Conservation (phyloP, 2,329 filamentous ascomycete species). For the Periglandula ipomoeae region DNA sequence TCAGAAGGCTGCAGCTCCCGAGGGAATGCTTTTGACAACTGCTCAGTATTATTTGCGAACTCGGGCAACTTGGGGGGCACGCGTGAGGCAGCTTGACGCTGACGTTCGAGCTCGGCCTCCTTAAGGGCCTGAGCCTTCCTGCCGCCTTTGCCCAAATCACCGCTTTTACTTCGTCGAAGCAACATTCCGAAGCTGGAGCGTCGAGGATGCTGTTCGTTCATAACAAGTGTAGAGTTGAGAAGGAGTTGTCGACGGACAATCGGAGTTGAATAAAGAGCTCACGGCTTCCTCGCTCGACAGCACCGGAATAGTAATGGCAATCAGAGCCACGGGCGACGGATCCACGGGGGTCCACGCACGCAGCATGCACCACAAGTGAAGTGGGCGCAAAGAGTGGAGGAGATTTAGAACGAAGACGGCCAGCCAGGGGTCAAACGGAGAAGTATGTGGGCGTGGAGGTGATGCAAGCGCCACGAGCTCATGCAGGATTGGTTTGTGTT, state of each 20-base stretch:
- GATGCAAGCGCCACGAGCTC: conserved; percentile 2
- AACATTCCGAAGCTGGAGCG: conserved; percentile 47
- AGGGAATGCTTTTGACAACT: conserved; percentile 34
- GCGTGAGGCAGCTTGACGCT: conserved; percentile 38
- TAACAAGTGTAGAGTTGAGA: conserved; percentile 14
- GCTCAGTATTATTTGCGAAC: conserved; percentile 39
- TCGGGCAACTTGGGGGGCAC: conserved; percentile 43
- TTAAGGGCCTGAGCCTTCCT: conserved; percentile 49
- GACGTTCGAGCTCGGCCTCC: conserved; percentile 42
- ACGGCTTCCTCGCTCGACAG: not conserved
- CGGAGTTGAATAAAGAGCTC: not conserved
- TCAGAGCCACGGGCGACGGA: conserved; percentile 1
- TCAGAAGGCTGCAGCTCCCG: conserved; percentile 51
- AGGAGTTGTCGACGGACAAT: not conserved
- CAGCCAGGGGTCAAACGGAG: conserved; percentile 1
- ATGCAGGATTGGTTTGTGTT: not conserved
- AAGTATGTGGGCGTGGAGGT: not conserved
- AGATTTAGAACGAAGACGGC: not conserved
- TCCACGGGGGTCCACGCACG: not conserved
- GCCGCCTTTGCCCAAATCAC: conserved; percentile 50
- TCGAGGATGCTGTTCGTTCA: conserved; percentile 22
- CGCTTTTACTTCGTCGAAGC: conserved; percentile 59
- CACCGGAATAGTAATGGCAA: not conserved
- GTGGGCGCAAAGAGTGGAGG: not conserved
- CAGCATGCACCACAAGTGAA: not conserved